phyloP scores from a whole-genome alignment of 2,329 filamentous ascomycete species.

The Botryotinia globosa region DNA sequence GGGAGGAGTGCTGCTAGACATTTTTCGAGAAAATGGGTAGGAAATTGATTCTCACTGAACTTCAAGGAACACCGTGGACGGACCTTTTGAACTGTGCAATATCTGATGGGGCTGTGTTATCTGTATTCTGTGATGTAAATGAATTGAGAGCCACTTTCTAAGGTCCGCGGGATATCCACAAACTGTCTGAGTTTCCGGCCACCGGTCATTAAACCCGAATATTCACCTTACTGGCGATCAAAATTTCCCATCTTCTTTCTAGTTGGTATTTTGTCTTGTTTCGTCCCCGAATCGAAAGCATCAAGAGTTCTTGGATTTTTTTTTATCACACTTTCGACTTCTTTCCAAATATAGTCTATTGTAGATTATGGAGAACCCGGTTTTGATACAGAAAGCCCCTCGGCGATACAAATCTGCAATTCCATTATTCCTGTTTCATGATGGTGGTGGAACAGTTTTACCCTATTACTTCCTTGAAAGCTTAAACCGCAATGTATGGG shows the following conservation, averaged over 20 bases:
- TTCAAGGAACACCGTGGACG: no score
- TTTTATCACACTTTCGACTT: not conserved
- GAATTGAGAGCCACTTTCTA: not conserved
- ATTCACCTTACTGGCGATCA: not conserved
- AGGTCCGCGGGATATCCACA: not conserved
- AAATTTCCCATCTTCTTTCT: not conserved
- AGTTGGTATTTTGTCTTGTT: not conserved
- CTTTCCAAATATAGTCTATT: not conserved
- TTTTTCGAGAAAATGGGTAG: not conserved
- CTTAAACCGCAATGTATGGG: constrained; percentile 11
- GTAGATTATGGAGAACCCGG: constrained; percentile 4
- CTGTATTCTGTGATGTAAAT: not conserved
- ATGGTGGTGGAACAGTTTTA: constrained; percentile 12
- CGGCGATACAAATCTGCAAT: constrained; percentile 12
- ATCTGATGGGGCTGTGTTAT: not conserved
- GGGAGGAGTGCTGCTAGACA: not conserved
- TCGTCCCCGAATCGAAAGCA: not conserved
- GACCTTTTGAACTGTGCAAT: not conserved
- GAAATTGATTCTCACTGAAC: not conserved
- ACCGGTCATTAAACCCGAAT: not conserved
- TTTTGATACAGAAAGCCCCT: constrained; percentile 6
- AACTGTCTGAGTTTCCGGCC: not conserved
- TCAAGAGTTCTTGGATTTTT: not conserved
- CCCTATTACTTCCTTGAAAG: constrained; percentile 19
- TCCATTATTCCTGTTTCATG: constrained; percentile 13